These are phyloP conservation scores for Dactylellina leptospora DNA, from an alignment of 2,329 filamentous ascomycete genomes.

Conservation along the genomic window DNA sequence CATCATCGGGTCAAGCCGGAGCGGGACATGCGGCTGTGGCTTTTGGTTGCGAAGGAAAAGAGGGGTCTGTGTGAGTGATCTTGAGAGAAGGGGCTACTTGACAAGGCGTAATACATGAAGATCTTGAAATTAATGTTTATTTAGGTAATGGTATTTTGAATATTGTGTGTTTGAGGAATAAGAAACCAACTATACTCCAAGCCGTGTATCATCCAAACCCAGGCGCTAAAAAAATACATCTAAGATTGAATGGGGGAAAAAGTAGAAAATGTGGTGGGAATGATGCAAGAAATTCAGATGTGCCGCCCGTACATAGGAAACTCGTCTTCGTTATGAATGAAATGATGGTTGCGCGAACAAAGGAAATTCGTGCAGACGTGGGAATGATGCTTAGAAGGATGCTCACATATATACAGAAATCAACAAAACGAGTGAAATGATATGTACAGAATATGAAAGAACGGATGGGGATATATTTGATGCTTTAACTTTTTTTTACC, in stretches of 20 bases:
- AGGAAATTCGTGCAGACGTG: slow-evolving; percentile 29
- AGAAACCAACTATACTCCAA: slow-evolving; percentile 38
- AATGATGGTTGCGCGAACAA: slow-evolving; percentile 12
- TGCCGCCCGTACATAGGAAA: slow-evolving; percentile 50
- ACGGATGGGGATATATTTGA: background rate
- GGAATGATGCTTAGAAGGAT: background rate
- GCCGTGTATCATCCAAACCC: slow-evolving; percentile 31
- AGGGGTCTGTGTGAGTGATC: slow-evolving; percentile 3
- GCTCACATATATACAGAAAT: slow-evolving; percentile 29
- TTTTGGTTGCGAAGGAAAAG: slow-evolving; percentile 1
- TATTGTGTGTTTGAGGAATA: slow-evolving; percentile 7
- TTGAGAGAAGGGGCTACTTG: background rate
- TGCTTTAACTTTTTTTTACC: slow-evolving; percentile 26
- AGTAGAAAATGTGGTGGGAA: slow-evolving; percentile 6
- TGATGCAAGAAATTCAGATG: slow-evolving; percentile 28
- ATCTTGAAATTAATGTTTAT: slow-evolving; percentile 9
- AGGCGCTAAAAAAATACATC: slow-evolving; percentile 34
- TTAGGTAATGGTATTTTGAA: slow-evolving; percentile 1
- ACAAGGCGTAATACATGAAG: background rate
- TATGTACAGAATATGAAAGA: background rate
- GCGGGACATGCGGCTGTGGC: slow-evolving; percentile 46
- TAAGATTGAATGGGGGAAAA: slow-evolving; percentile 16
- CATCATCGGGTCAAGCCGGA: slow-evolving; percentile 32
- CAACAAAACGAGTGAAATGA: slow-evolving; percentile 1
- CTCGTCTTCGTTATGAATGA: slow-evolving; percentile 16